Evolutionary conservation across 2,329 filamentous ascomycete genomes (phyloP), one percentile per base, ranked within the genome.

Genomic region (Helotiales sp.): DNA sequence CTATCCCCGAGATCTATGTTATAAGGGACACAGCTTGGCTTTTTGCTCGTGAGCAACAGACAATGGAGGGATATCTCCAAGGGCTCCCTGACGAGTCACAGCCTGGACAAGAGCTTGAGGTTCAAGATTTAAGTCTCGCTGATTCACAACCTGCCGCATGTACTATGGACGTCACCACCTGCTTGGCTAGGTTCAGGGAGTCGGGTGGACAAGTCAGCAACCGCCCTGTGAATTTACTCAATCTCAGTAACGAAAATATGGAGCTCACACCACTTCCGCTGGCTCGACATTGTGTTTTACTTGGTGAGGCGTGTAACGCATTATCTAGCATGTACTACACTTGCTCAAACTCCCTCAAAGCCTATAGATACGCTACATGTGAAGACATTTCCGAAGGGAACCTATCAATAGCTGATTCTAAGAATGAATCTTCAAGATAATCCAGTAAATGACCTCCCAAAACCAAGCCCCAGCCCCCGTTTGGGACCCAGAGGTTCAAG

Each of bases 381-480:
- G 52, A 57, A 57, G 24, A 32, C 3, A 57, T 32, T 57, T 57
- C 22, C 7, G 28, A 57, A 57, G 24, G 26, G 26, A 57, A 57
- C 26, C 52, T 57, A 60, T 43, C 10, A 60, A n/a, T 60, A 22
- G 32, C n/a, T 6, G 13, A 60, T 40, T 6, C 6, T 43, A 22
- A 60, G 15, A 60, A 60, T 45, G 4, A 40, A 60, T 60, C 30
- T 40, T 60, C 57, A 60, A 43, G 57, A 60, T 45, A 24, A 60
- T 60, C 30, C 30, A 50, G n/a, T n/a, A n/a, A n/a, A n/a, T n/a
- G n/a, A n/a, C n/a, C n/a, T n/a, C n/a, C n/a, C n/a, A n/a, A n/a
- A n/a, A n/a, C n/a, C n/a, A n/a, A 61, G 17, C 15, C 30, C 43
- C 45, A 32, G 30, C 24, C 43, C 59, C 43, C 22, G 11, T 52